A percentile compares a stretch with the other conserved stretches of the same genome.
Conservation (phyloP, 2,329 filamentous ascomycete species). For the Sclerotiophoma versabilis region DNA sequence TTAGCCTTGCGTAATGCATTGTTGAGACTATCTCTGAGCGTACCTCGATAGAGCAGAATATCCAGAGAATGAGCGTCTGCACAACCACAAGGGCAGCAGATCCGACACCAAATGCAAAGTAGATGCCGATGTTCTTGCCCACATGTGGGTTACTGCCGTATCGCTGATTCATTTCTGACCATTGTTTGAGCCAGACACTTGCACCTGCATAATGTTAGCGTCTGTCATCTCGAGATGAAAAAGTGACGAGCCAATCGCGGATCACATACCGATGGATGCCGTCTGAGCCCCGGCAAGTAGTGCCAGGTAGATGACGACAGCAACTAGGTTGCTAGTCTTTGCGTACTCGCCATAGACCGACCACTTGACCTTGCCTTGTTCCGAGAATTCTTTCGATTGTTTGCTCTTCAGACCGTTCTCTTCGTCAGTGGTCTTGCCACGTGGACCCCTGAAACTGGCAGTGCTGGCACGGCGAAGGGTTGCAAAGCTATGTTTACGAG, state of each 20-base stretch:
- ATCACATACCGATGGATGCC: slow-evolving; percentile 73
- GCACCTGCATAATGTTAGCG: slow-evolving; percentile 62
- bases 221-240: slow-evolving; percentile 22
- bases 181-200: slow-evolving; percentile 91
- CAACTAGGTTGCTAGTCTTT: slow-evolving; percentile 87
- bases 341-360: slow-evolving; percentile 93
- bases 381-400: slow-evolving; percentile 84
- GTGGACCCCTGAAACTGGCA: slow-evolving; percentile 84
- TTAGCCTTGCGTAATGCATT: slow-evolving; percentile 29
- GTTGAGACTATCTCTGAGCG: slow-evolving; percentile 34
- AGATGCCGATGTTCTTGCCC: slow-evolving; percentile 91
- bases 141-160: slow-evolving; percentile 74
- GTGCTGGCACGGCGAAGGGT: slow-evolving; percentile 90
- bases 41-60: slow-evolving; percentile 98
- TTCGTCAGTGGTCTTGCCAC: slow-evolving; percentile 85
- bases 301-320: slow-evolving; percentile 80
- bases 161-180: slow-evolving; percentile 80
- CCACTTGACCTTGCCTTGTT: slow-evolving; percentile 99
- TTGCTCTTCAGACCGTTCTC: slow-evolving; percentile 78
- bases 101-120: slow-evolving; percentile 93
- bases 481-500: slow-evolving; percentile 71
- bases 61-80: slow-evolving; percentile 96
- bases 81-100: slow-evolving; percentile 83
- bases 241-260: slow-evolving; percentile 29
- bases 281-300: slow-evolving; percentile 82